A percentile compares a stretch with the other conserved stretches of the same genome.
phyloP scores from a whole-genome alignment of 371 early-diverging fungal species.

The Mucor saturninus region DNA sequence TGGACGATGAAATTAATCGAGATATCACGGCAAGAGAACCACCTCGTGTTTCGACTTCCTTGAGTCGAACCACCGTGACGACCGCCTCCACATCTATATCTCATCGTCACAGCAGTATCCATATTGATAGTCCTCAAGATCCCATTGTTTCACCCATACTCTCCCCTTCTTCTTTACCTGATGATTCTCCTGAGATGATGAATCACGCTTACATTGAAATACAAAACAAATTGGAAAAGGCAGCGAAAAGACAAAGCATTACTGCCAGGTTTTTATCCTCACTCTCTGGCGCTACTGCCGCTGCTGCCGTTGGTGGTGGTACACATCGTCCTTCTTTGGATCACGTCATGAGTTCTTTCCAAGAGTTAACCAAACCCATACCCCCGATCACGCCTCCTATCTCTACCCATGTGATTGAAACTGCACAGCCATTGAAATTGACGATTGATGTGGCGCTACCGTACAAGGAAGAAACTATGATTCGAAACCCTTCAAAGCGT shows the following conservation, averaged over 20 bases:
- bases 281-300: slow-evolving; percentile 6
- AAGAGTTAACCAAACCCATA: neutral
- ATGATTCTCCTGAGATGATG: neutral
- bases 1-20: slow-evolving; percentile 44
- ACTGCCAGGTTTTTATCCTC: slow-evolving; percentile 47
- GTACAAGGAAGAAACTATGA: neutral
- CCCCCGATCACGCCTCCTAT: neutral
- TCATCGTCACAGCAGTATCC: slow-evolving; percentile 4
- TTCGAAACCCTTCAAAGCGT: neutral
- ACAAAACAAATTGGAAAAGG: slow-evolving; percentile 42
- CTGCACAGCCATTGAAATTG: neutral
- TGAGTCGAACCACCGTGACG: slow-evolving; percentile 32
- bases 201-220: slow-evolving; percentile 30
- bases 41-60: slow-evolving; percentile 39
- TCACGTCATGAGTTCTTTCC: slow-evolving; percentile 24
- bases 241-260: slow-evolving; percentile 52
- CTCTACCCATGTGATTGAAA: neutral
- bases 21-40: slow-evolving; percentile 39
- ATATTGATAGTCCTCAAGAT: neutral
- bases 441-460: slow-evolving; percentile 13
- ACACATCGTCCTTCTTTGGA: slow-evolving; percentile 22
- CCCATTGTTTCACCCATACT: neutral
- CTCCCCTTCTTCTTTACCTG: slow-evolving; percentile 9
- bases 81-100: neutral
- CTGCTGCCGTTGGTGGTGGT: neutral